Evolutionary conservation across 805 yeast genomes (phyloP), one percentile per base, ranked within the genome.

Genomic region (Metschnikowia cerradonensis): DNA sequence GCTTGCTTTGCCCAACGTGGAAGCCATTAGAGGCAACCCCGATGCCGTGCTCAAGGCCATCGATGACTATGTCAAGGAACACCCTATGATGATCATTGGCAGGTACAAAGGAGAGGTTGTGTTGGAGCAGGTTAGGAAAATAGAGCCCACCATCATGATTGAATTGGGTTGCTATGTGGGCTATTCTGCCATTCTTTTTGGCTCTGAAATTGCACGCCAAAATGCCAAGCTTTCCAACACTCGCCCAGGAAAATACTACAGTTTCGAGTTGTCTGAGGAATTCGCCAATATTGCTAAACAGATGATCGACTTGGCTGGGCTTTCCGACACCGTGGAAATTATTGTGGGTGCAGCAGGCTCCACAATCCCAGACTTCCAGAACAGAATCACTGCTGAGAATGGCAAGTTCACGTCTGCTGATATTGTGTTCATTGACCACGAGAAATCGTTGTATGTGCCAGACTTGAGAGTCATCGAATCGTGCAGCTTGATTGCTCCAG

Each of bases 401-500:
- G 40, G 49, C 3, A 30, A 48, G 19, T 63, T 51, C 48, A 49
- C 52, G 3, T 54, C 69, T 1, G 55, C 70, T 1, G 78, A 73
- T 48, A 58, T 75, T 37, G 57, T 71, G 3, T 68, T 76, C 47
- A 63, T 76, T 43, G 76, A 76, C 57, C 80, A 76, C 52, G 59
- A 64, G 58, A 70, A 71, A 48, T 64, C 64, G 14, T 43, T 55
- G 42, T 76, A 74, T 52, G 63, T 73, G 22, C 72, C 78, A 4
- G 79, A 76, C 50, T 59, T 75, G 32, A 59, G 79, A 33, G 65
- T 73, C 3, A 54, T 75, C 36, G 81, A 76, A 52, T 55, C 75
- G 0, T 54, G 72, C 40, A 68, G 71, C 13, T 60, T 73, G 47
- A 61, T 76, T 40, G 68, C 66, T 0, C 70, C 69, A 6, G 79